Percentiles rank a stretch among this genome's conserved stretches.
These are phyloP conservation scores for Annulohypoxylon maeteangense DNA, from an alignment of 495 filamentous ascomycete species.

Conservation along the genomic window DNA sequence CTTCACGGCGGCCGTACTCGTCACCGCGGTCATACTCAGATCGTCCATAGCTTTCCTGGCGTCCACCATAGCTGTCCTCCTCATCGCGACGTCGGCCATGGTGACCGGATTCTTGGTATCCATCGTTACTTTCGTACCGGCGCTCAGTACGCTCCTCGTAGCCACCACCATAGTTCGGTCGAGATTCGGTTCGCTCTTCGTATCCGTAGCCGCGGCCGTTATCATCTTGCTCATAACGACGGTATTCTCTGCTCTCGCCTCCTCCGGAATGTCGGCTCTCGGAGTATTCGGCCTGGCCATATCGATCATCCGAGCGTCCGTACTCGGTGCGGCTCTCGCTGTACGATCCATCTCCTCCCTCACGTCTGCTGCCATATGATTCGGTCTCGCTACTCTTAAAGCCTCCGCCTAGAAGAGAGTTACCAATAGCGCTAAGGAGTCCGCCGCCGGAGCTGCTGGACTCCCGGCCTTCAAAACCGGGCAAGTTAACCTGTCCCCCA, in stretches of 20 bases:
- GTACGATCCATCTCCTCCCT: slow-evolving; percentile 56
- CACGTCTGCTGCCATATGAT: slow-evolving; percentile 51
- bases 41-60: slow-evolving; percentile 38
- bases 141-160: slow-evolving; percentile 53
- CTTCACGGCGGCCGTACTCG: slow-evolving; percentile 32
- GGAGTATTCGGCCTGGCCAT: slow-evolving; percentile 60
- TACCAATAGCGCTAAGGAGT: slow-evolving; percentile 56
- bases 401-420: slow-evolving; percentile 59
- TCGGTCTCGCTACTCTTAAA: slow-evolving; percentile 56
- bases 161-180: slow-evolving; percentile 43
- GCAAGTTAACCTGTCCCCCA: slow-evolving; percentile 48
- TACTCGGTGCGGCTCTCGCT: slow-evolving; percentile 56
- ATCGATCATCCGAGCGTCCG: slow-evolving; percentile 56
- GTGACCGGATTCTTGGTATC: slow-evolving; percentile 39
- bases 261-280: slow-evolving; percentile 57
- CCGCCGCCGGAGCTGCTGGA: slow-evolving; percentile 47
- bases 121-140: slow-evolving; percentile 45
- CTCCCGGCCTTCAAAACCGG: slow-evolving; percentile 40
- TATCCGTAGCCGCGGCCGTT: slow-evolving; percentile 51
- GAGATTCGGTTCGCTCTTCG: slow-evolving; percentile 46
- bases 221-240: slow-evolving; percentile 54
- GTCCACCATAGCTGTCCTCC: slow-evolving; percentile 39
- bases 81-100: slow-evolving; percentile 28
- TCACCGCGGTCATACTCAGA: slow-evolving; percentile 29
- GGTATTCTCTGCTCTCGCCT: slow-evolving; percentile 58